phyloP scores from a whole-genome alignment of 2,329 filamentous ascomycete genomes.

The Fusarium sp. region DNA sequence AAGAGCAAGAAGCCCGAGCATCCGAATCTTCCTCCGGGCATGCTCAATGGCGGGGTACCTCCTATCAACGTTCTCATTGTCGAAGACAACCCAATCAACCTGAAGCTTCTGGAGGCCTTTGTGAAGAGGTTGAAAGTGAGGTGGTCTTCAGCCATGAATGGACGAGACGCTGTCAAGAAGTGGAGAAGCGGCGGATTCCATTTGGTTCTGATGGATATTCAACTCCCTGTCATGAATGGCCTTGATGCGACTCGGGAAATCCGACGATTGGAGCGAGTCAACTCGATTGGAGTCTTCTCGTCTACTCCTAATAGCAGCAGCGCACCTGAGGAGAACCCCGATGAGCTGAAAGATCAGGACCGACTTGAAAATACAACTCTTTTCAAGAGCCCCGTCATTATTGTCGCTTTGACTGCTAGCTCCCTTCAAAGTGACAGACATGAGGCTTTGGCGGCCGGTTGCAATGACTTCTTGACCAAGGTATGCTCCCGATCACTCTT shows the following conservation, averaged over 20 bases:
- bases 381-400: slow-evolving; percentile 97
- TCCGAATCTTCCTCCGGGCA: slow-evolving; percentile 63
- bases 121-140: slow-evolving; percentile 95
- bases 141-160: slow-evolving; percentile 97
- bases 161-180: slow-evolving; percentile 88
- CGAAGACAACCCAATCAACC: slow-evolving; percentile 98
- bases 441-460: slow-evolving; percentile 91
- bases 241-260: slow-evolving; percentile 96
- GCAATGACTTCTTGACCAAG: slow-evolving; percentile 98
- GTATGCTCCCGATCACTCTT: slow-evolving; percentile 56
- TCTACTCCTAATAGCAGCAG: slow-evolving; percentile 65
- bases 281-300: slow-evolving; percentile 90
- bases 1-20: slow-evolving; percentile 63
- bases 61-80: slow-evolving; percentile 98
- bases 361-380: slow-evolving; percentile 70
- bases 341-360: slow-evolving; percentile 68
- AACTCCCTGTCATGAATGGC: slow-evolving; percentile 95
- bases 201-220: slow-evolving; percentile 97
- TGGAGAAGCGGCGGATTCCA: slow-evolving; percentile 95
- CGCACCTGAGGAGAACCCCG: slow-evolving; percentile 55
- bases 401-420: slow-evolving; percentile 93
- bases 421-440: slow-evolving; percentile 94
- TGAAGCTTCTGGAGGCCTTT: slow-evolving; percentile 91
- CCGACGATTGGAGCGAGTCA: slow-evolving; percentile 83
- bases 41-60: slow-evolving; percentile 83